Evolutionary conservation across 192 early-diverging fungal genomes (phyloP), one percentile per base, ranked within the genome.

Genomic region (Pilaira anomala): DNA sequence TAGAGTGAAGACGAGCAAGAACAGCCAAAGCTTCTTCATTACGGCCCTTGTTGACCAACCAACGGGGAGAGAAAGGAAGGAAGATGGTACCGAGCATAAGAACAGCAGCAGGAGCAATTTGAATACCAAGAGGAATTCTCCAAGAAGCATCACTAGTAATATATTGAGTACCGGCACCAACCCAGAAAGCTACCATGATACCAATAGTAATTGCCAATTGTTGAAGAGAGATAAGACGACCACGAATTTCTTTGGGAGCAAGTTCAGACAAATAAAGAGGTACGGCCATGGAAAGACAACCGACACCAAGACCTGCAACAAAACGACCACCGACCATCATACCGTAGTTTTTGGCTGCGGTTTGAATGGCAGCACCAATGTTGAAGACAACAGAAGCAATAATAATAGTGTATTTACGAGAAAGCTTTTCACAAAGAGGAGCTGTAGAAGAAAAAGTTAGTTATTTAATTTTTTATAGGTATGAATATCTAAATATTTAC

Each of bases 201-300:
- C 88, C 95, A 77, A 91, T 88, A 57, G 94, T 96, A 68, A 97
- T 95, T 61, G 90, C 88, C 73, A 93, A 85, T 68, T 97, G 95
- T 71, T 95, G 90, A 21, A 95, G 78, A 13, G 89, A 85, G 44
- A 92, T 86, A 13, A 95, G 83, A 22, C 90, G 87, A 52, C 93
- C 93, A 72, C 93, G 91, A 61, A 94, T 91, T 21, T 81, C 71
- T 45, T 91, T 78, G 12, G 89, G 89, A 13, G 93, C 84, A 18
- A 92, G 84, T 65, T 94, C 93, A 26, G 91, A 87, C 62, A 54
- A 46, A 44, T 66, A 75, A 24, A 69, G 64, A n/a, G 73, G 67
- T 13, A 75, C 61, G 29, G 48, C 48, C 49, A 66, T 70, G 14
- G 68, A 66, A 39, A 75, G 54, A n/a, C 62, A 59, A 62, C 73